phyloP scores from a whole-genome alignment of 169 alveolate genomes.

The Eimeria necatrix region DNA sequence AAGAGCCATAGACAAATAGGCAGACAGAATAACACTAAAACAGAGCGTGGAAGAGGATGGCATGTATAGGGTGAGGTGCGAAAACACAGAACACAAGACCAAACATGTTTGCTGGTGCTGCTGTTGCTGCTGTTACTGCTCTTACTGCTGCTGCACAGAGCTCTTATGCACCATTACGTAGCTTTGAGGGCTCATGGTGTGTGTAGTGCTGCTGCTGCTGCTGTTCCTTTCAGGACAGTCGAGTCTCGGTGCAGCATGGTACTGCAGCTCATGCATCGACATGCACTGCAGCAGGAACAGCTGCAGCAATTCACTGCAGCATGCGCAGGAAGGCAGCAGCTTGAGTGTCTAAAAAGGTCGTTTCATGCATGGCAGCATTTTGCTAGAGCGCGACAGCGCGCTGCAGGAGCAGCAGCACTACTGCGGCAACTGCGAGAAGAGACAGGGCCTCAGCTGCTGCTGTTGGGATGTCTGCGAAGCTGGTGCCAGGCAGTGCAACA shows the following conservation, averaged over 20 bases:
- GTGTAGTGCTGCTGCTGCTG: constrained; percentile 51
- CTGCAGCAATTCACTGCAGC: constrained; percentile 60
- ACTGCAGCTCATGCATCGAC: constrained; percentile 64
- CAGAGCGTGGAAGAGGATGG: not conserved
- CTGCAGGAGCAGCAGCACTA: constrained; percentile 52
- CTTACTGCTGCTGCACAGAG: not conserved
- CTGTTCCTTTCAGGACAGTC: constrained; percentile 23
- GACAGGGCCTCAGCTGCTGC: constrained; percentile 49
- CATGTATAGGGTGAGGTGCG: too few relatives aligned
- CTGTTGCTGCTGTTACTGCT: not conserved
- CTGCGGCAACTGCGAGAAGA: constrained; percentile 43
- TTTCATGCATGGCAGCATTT: not conserved
- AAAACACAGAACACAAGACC: too few relatives aligned
- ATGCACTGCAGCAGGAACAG: constrained; percentile 46
- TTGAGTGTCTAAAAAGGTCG: not conserved
- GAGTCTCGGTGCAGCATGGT: constrained; percentile 29
- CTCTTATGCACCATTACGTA: not conserved
- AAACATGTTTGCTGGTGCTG: not conserved
- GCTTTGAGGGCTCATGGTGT: too few relatives aligned
- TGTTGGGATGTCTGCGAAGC: not conserved
- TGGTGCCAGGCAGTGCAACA: constrained; percentile 1
- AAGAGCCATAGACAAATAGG: not conserved
- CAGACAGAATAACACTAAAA: not conserved
- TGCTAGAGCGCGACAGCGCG: constrained; percentile 16
- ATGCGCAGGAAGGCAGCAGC: not conserved